Conservation (phyloP, 306 rosid genomes). For the Rubus idaeus region DNA sequence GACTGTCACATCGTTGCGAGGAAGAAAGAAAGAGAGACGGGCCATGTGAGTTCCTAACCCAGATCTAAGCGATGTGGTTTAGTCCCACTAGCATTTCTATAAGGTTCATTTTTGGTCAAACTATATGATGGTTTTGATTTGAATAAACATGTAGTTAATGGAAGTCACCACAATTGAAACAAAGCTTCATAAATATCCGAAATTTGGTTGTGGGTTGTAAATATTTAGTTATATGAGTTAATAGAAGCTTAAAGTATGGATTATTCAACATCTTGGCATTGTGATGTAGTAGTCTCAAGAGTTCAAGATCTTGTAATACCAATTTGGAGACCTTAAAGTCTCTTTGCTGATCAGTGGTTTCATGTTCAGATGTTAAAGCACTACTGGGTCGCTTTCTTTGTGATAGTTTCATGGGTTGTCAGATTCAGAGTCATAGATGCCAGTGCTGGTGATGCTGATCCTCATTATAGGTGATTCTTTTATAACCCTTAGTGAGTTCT, state of each 20-base stretch:
- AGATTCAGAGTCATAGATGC: constrained; percentile 49
- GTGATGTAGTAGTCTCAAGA: background rate
- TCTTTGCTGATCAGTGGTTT: background rate
- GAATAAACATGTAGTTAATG: background rate
- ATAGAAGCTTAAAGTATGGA: background rate
- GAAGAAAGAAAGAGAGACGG: constrained; percentile 7
- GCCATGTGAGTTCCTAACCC: background rate
- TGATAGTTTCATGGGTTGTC: constrained; percentile 44
- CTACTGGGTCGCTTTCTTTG: constrained; percentile 44
- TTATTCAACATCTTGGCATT: background rate
- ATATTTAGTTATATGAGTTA: background rate
- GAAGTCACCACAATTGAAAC: background rate
- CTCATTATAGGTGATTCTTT: constrained; percentile 52
- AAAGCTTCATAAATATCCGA: background rate
- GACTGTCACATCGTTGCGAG: background rate
- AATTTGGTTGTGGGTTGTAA: background rate
- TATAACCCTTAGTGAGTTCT: background rate
- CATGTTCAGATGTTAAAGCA: constrained; percentile 56
- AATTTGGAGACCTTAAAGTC: background rate
- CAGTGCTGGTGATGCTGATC: constrained; percentile 83
- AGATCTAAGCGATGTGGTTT: constrained; percentile 12
- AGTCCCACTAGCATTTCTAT: background rate
- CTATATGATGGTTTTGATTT: background rate
- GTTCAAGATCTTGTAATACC: background rate
- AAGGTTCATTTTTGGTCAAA: background rate